Evolutionary conservation across 371 early-diverging fungal species (phyloP), one percentile per base, ranked within the genome.

Genomic region (Nematocida parisii): DNA sequence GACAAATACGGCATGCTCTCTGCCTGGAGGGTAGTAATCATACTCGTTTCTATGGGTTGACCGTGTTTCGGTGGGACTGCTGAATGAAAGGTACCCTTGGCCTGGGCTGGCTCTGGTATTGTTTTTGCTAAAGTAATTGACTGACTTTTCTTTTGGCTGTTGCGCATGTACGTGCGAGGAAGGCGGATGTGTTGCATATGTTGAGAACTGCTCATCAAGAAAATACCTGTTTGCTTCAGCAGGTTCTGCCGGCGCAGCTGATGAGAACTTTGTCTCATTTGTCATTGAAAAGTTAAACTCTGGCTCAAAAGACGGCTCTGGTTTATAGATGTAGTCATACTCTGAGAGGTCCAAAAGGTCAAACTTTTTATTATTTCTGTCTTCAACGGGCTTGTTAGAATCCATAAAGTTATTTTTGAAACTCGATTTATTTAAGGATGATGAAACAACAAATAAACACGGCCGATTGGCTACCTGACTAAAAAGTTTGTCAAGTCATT

Each of bases 1-100:
- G 42, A 95, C 94, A 85, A 92, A 94, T 22, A 94, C 83, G 0
- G 93, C 92, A 46, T 93, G 91, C 57, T 82, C 82, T 56, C 91
- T 91, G 55, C 89, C 90, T 27, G 62, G 74, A 39, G 68, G 42
- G 60, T 81, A 82, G 89, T 90, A 44, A 88, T 92, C 58, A 84
- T 94, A 47, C 91, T 94, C 90, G 89, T 62, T 88, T 88, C 39
- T 91, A 89, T 44, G 90, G 75, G 52, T 80, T 18, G 70, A 33
- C n/a, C 44, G 39, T 9, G 39, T 27, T 13, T 67, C 33, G 11
- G 40, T 42, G 44, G 64, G 42, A 7, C 6, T n/a, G 0, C 66
- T 77, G 27, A 55, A 60, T 9, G 57, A 40, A 11, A 24, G 57
- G 2, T 60, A 50, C 9, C 24, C 22, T 61, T 61, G 7, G 50